phyloP scores from a whole-genome alignment of 23 red algal species.

The Pyropia haitanensis region DNA sequence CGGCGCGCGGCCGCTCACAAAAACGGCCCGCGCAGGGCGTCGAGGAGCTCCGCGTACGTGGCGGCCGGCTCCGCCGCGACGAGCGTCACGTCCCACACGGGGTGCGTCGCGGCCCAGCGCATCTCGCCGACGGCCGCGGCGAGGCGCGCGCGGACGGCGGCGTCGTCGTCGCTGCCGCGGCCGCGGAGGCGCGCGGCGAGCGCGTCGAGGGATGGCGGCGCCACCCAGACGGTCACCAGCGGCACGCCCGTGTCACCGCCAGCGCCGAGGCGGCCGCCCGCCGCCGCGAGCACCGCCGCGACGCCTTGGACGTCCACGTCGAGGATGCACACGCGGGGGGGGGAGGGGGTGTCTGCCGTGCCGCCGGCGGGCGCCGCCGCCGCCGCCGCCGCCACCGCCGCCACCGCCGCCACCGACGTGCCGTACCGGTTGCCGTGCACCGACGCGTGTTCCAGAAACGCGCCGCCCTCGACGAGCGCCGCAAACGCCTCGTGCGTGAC shows the following conservation, averaged over 20 bases:
- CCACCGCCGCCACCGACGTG: conserved; percentile 68
- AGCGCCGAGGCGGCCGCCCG: neutral
- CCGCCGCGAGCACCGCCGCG: conserved; percentile 9
- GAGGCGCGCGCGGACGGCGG: conserved; percentile 48
- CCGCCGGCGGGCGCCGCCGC: neutral
- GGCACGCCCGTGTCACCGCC: conserved; percentile 7
- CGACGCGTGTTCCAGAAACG: conserved; percentile 88
- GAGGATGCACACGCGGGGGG: conserved; percentile 52
- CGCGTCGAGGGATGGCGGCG: conserved; percentile 56
- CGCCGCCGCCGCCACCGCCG: conserved; percentile 16
- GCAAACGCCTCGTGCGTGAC: conserved; percentile 53
- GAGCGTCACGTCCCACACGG: conserved; percentile 71
- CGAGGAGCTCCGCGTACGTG: conserved; percentile 51
- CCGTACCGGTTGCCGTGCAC: conserved; percentile 94
- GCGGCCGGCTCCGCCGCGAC: conserved; percentile 65
- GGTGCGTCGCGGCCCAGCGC: conserved; percentile 45
- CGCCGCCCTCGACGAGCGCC: conserved; percentile 24
- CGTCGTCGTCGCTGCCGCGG: conserved; percentile 59
- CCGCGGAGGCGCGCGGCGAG: conserved; percentile 61
- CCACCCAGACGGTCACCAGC: conserved; percentile 75
- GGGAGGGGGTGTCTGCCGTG: neutral
- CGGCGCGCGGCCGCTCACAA: too few relatives aligned
- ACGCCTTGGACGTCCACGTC: conserved; percentile 92
- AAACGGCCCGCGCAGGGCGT: neutral
- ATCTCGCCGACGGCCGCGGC: conserved; percentile 74